Percentiles rank a stretch among this genome's conserved stretches.
Evolutionary conservation across 306 rosid genomes (phyloP).

Genomic region (Dalbergia cochinchinensis): DNA sequence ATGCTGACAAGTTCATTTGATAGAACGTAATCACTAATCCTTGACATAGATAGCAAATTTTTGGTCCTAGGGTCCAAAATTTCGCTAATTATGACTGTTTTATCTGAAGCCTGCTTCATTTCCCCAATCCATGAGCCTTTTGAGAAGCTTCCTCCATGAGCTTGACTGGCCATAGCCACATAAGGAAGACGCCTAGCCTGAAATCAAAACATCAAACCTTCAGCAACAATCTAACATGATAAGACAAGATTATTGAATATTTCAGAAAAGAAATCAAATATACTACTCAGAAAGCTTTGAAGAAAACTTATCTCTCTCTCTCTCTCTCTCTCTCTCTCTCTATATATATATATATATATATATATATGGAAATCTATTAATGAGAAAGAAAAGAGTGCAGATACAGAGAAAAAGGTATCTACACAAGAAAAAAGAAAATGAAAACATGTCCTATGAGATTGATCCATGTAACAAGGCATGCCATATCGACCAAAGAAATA

Average conservation of each 20-base stretch:
- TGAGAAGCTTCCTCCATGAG: conserved; percentile 73
- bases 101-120: conserved; percentile 93
- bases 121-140: conserved; percentile 95
- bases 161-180: conserved; percentile 60
- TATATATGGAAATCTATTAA: too few relatives aligned
- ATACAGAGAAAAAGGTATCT: neutral
- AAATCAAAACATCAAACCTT: conserved; percentile 41
- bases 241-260: conserved; percentile 26
- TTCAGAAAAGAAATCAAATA: conserved; percentile 11
- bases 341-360: too few relatives aligned
- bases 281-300: conserved; percentile 1
- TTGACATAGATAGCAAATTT: conserved; percentile 86
- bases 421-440: neutral
- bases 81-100: conserved; percentile 88
- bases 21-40: conserved; percentile 89
- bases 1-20: conserved; percentile 96
- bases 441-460: neutral
- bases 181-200: conserved; percentile 91
- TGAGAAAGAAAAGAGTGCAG: neutral
- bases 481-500: neutral
- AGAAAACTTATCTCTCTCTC: neutral
- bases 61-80: conserved; percentile 94
- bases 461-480: neutral
- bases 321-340: too few relatives aligned
- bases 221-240: conserved; percentile 28